These are phyloP conservation scores for Uronychia binucleata DNA, from an alignment of 73 alveolate species.

Conservation along the genomic window DNA sequence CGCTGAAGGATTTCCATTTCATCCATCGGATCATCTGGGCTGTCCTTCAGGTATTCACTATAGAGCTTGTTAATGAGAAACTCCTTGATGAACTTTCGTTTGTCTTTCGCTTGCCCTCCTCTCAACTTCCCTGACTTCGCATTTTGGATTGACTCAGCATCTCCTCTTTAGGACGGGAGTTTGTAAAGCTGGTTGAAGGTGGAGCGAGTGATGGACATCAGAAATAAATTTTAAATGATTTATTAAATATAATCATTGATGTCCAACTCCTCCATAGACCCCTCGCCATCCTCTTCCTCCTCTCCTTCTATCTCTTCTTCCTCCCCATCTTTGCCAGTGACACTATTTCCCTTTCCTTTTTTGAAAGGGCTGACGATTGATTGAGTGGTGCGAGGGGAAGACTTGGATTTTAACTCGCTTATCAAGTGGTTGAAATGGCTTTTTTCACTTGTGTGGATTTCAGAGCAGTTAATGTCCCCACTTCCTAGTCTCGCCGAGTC, in stretches of 20 bases:
- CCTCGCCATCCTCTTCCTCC: neutral
- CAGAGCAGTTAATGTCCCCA: neutral
- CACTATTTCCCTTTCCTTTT: neutral
- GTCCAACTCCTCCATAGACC: neutral
- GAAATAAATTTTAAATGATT: too few relatives aligned
- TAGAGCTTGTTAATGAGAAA: neutral
- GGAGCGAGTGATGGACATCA: neutral
- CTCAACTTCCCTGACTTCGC: neutral
- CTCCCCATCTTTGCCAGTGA: neutral
- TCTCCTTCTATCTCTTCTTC: neutral
- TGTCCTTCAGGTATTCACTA: too few relatives aligned
- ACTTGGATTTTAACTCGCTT: neutral
- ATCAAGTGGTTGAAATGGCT: neutral
- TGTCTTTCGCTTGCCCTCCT: neutral
- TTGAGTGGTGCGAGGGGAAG: neutral
- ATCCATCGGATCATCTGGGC: too few relatives aligned
- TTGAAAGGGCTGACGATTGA: neutral
- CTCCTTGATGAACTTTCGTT: neutral
- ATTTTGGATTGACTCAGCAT: neutral
- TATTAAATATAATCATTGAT: too few relatives aligned
- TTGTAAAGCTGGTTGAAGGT: neutral
- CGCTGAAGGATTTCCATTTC: too few relatives aligned
- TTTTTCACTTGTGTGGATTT: neutral
- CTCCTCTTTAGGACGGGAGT: neutral
- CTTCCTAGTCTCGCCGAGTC: neutral